Evolutionary conservation across 768 basidiomycete species (phyloP).

Genomic region (Tricholomella constricta): DNA sequence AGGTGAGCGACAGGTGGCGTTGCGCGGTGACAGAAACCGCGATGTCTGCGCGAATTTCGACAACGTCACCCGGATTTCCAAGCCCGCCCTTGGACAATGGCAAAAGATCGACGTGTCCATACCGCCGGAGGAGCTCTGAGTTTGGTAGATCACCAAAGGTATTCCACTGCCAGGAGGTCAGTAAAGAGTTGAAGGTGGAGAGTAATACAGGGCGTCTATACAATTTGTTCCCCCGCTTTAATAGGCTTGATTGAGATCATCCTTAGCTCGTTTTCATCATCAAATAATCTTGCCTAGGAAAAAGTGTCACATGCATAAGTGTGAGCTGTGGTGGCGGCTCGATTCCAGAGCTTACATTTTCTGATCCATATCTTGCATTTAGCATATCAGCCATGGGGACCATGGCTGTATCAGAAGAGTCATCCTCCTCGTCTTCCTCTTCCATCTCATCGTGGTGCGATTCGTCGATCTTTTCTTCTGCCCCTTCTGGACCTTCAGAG

Average conservation of each 20-base stretch:
- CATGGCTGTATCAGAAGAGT: constrained; percentile 77
- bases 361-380: constrained; percentile 82
- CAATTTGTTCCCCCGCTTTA: constrained; percentile 82
- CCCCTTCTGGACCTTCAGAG: constrained; percentile 16
- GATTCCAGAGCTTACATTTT: constrained; percentile 63
- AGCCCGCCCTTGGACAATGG: constrained; percentile 46
- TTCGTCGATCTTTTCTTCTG: constrained; percentile 19
- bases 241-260: constrained; percentile 85
- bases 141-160: constrained; percentile 95
- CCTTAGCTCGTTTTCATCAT: constrained; percentile 67
- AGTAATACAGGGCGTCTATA: constrained; percentile 38
- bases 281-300: constrained; percentile 78
- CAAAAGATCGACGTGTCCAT: constrained; percentile 88
- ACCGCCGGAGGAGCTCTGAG: constrained; percentile 88
- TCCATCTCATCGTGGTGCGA: constrained; percentile 35
- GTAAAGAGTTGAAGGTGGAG: constrained; percentile 7
- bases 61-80: constrained; percentile 82
- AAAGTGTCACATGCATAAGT: constrained; percentile 6
- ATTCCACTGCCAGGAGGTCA: constrained; percentile 66
- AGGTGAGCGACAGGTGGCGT: constrained; percentile 18
- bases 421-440: constrained; percentile 45
- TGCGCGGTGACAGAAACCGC: constrained; percentile 46
- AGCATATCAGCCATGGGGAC: constrained; percentile 96
- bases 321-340: constrained; percentile 1
- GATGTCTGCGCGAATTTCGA: constrained; percentile 75